Evolutionary conservation across 1,139 yeast genomes (phyloP).

Genomic region (Taphrina wiesneri): DNA sequence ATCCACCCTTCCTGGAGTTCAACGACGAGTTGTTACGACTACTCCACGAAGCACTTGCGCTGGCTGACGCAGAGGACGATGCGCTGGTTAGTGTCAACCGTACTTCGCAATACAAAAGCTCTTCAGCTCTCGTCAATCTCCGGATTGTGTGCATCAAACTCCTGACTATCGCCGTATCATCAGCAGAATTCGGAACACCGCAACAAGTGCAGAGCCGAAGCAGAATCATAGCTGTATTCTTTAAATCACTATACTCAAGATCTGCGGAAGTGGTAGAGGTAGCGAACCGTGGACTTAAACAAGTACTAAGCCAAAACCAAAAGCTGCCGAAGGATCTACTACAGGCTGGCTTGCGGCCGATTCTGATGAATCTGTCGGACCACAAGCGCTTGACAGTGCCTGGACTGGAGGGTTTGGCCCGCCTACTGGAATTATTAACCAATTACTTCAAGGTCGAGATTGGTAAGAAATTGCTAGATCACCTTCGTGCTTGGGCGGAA

Average conservation of each 20-base stretch:
- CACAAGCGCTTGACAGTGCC: conserved; percentile 85
- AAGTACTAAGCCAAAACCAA: conserved; percentile 80
- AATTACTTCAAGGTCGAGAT: conserved; percentile 95
- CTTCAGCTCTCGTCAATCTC: conserved; percentile 80
- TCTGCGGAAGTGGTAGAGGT: conserved; percentile 89
- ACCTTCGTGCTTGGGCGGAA: conserved; percentile 95
- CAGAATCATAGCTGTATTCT: conserved; percentile 86
- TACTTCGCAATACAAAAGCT: conserved; percentile 79
- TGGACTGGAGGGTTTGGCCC: conserved; percentile 87
- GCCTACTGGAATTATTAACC: conserved; percentile 78
- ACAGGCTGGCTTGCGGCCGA: conserved; percentile 92
- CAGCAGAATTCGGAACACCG: conserved; percentile 60
- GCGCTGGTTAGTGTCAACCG: conserved; percentile 85
- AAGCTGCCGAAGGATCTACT: conserved; percentile 88
- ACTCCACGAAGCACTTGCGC: conserved; percentile 82
- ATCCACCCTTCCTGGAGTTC: conserved; percentile 77
- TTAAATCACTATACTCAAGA: conserved; percentile 85
- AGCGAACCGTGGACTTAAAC: conserved; percentile 82
- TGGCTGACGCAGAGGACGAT: conserved; percentile 97
- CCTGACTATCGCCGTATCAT: conserved; percentile 78
- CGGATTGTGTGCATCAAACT: conserved; percentile 86
- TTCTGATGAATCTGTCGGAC: conserved; percentile 91
- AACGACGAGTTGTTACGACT: conserved; percentile 85
- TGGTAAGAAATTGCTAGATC: conserved; percentile 89
- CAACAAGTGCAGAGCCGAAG: conserved; percentile 82